Conservation (phyloP, 2,329 filamentous ascomycete genomes). For the Mycogone perniciosa region DNA sequence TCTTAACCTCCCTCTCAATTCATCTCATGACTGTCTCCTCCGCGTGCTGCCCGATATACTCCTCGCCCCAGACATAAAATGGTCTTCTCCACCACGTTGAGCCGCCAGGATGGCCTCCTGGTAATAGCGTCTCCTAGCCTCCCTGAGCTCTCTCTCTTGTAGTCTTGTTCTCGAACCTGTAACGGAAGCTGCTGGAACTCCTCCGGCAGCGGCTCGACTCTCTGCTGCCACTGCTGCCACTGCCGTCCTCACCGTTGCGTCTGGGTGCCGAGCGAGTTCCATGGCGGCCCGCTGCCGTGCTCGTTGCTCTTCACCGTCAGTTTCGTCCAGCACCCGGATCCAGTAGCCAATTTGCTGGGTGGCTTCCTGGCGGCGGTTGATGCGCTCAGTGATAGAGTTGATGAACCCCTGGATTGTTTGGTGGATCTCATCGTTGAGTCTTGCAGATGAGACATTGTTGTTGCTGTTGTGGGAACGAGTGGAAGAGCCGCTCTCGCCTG, state of each 20-base stretch:
- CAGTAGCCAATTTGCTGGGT: not conserved
- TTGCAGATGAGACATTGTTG: not conserved
- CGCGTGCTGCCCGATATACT: slow-evolving; percentile 1
- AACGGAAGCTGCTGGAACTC: too few species aligned
- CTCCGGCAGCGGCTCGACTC: too few species aligned
- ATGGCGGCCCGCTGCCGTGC: not conserved
- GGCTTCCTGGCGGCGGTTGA: not conserved
- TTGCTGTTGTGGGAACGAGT: not conserved
- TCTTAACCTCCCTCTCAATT: not conserved
- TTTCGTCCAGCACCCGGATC: slow-evolving; percentile 2
- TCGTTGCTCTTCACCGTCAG: not conserved
- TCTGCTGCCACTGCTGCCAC: too few species aligned
- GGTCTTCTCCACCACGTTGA: not conserved
- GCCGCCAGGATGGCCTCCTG: not conserved
- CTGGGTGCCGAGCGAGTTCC: not conserved
- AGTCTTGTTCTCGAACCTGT: too few species aligned
- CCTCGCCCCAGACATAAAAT: slow-evolving; percentile 7
- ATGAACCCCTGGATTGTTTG: not conserved
- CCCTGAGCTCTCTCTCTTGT: not conserved
- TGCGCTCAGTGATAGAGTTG: not conserved
- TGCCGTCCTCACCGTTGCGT: too few species aligned
- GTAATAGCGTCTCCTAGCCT: not conserved
- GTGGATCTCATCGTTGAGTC: not conserved
- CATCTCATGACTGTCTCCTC: slow-evolving; percentile 1
- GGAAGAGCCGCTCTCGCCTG: not conserved